Conservation (phyloP, 495 filamentous ascomycete species). For the Astrocystis sublimbata region DNA sequence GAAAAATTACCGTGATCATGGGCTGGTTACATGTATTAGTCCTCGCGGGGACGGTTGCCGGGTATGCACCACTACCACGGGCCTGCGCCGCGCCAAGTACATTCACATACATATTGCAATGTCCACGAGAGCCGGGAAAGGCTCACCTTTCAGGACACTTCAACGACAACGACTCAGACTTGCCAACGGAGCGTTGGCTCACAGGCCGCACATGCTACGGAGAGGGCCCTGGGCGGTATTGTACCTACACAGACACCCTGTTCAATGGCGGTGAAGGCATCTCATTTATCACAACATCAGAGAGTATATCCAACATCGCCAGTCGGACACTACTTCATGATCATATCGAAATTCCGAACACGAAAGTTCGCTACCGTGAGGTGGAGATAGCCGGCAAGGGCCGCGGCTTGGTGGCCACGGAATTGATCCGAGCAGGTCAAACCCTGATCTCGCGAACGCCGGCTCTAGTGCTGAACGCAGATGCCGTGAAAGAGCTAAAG, state of each 20-base stretch:
- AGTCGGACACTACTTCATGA: slow-evolving; percentile 15
- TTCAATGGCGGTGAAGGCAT: slow-evolving; percentile 35
- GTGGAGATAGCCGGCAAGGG: slow-evolving; percentile 31
- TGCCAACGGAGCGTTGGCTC: background rate
- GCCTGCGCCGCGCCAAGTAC: background rate
- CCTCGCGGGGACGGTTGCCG: background rate
- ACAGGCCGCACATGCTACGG: background rate
- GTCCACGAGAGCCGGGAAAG: background rate
- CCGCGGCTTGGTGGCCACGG: slow-evolving; percentile 34
- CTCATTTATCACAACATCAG: slow-evolving; percentile 36
- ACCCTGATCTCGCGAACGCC: slow-evolving; percentile 35
- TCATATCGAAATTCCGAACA: background rate
- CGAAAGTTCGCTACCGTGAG: slow-evolving; percentile 23
- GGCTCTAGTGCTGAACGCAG: slow-evolving; percentile 37
- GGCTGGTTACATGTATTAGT: background rate
- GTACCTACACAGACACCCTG: slow-evolving; percentile 28
- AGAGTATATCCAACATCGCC: slow-evolving; percentile 22
- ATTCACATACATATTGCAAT: background rate
- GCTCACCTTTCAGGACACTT: background rate
- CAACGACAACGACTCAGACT: background rate
- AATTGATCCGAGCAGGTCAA: slow-evolving; percentile 28
- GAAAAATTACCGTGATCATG: background rate
- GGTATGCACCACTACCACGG: background rate
- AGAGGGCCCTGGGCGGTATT: slow-evolving; percentile 23
- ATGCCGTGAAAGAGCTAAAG: slow-evolving; percentile 25